A percentile compares a stretch with the other conserved stretches of the same genome.
These are phyloP conservation scores for Leonotis leonurus DNA, from an alignment of 257 asterid species.

Conservation along the genomic window DNA sequence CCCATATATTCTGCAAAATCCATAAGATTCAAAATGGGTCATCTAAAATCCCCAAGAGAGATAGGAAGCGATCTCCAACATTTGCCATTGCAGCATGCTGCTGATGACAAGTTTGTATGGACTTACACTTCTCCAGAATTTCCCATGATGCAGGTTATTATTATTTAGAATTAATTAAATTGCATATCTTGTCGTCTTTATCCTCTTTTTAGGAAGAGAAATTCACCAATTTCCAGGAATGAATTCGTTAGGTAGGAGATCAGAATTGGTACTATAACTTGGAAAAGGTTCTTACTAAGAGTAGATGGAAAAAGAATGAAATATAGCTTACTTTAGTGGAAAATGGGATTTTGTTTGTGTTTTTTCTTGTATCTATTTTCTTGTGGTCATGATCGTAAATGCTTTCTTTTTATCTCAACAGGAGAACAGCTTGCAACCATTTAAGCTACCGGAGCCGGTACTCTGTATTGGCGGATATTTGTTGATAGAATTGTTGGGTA, in stretches of 20 bases:
- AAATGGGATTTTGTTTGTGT: not conserved
- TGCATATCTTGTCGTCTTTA: not conserved
- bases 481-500: conserved; percentile 64
- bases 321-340: not conserved
- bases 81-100: conserved; percentile 37
- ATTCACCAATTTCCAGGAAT: not conserved
- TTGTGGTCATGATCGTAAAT: conserved; percentile 1
- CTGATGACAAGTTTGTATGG: conserved; percentile 82
- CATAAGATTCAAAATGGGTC: conserved; percentile 64
- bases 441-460: conserved; percentile 72
- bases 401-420: conserved; percentile 27
- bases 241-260: not conserved
- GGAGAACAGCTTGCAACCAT: conserved; percentile 70
- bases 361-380: no score
- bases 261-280: no score
- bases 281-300: conserved; percentile 6
- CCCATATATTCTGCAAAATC: conserved; percentile 73
- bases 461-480: conserved; percentile 71
- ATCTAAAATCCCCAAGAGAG: conserved; percentile 37
- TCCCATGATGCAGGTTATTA: conserved; percentile 59
- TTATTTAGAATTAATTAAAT: not conserved
- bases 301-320: not conserved
- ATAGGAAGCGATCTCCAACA: conserved; percentile 18
- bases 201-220: not conserved
- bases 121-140: conserved; percentile 63